These are phyloP conservation scores for Punica granatum DNA, from an alignment of 345 rosid species.

Conservation along the genomic window DNA sequence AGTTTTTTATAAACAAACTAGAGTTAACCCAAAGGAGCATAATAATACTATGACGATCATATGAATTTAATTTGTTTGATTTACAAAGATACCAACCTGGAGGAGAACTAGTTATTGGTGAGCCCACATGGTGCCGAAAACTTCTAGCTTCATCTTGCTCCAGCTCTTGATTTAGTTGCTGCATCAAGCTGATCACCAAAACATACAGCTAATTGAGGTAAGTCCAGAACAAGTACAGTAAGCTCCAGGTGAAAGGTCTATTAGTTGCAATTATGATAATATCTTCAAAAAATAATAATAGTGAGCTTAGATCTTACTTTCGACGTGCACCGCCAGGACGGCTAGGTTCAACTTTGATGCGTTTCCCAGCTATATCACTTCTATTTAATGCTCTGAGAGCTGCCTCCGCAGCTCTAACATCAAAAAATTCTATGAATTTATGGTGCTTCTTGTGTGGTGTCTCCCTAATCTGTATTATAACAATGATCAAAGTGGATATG, in stretches of 20 bases:
- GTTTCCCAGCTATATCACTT: constrained; percentile 92
- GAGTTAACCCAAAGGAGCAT: background rate
- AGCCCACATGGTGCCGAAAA: constrained; percentile 60
- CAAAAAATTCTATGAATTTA: constrained; percentile 88
- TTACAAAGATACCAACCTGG: constrained; percentile 44
- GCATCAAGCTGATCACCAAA: constrained; percentile 53
- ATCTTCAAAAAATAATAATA: background rate
- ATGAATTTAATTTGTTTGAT: background rate
- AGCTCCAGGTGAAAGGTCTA: background rate
- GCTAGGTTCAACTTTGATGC: constrained; percentile 97
- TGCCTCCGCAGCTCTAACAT: constrained; percentile 87
- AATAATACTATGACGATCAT: background rate
- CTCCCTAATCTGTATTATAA: constrained; percentile 75
- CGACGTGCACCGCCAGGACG: constrained; percentile 97
- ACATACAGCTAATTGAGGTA: background rate
- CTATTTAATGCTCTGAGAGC: constrained; percentile 82
- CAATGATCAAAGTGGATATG: constrained; percentile 4
- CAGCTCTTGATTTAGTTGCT: constrained; percentile 65
- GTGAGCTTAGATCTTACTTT: constrained; percentile 40
- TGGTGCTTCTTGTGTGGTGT: constrained; percentile 90
- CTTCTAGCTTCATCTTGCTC: constrained; percentile 66
- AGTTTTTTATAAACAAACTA: background rate
- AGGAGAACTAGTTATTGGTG: constrained; percentile 77
- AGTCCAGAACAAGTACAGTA: background rate
- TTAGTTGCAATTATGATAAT: background rate